Evolutionary conservation across 768 basidiomycete genomes (phyloP).

Genomic region (Kwoniella sp.): DNA sequence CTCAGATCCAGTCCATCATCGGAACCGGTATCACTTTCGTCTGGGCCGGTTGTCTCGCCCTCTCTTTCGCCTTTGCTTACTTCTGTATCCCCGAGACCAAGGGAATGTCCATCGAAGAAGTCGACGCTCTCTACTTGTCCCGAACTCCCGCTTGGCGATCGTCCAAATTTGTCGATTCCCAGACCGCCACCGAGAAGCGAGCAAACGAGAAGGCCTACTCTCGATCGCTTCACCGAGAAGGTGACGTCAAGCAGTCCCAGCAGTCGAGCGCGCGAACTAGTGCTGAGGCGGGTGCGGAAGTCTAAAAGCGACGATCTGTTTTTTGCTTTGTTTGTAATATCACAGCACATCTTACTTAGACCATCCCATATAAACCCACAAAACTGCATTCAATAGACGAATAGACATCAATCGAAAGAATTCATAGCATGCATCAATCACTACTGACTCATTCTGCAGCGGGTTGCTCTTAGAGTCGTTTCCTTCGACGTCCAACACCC

Average conservation of each 20-base stretch:
- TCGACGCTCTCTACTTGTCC: slow-evolving; percentile 53
- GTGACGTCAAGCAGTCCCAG: slow-evolving; percentile 25
- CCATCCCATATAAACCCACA: neutral
- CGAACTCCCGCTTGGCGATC: slow-evolving; percentile 50
- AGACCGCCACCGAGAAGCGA: slow-evolving; percentile 24
- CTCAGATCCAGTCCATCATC: slow-evolving; percentile 52
- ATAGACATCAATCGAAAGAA: neutral
- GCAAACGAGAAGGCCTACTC: slow-evolving; percentile 45
- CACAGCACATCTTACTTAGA: neutral
- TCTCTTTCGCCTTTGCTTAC: slow-evolving; percentile 52
- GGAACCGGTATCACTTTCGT: slow-evolving; percentile 56
- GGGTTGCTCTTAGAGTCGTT: no score
- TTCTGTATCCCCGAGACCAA: slow-evolving; percentile 56
- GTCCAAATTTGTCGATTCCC: slow-evolving; percentile 30
- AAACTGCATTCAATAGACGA: neutral
- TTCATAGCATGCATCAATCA: neutral
- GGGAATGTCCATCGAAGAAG: slow-evolving; percentile 54
- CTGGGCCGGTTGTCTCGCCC: slow-evolving; percentile 52
- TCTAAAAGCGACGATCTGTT: slow-evolving; percentile 3
- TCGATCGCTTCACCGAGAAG: slow-evolving; percentile 37
- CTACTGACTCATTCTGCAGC: neutral
- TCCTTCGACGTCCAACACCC: no score
- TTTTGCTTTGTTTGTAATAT: slow-evolving; percentile 1
- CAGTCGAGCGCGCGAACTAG: slow-evolving; percentile 33
- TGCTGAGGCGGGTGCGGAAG: slow-evolving; percentile 24